A percentile compares a stretch with the other conserved stretches of the same genome.
phyloP scores from a whole-genome alignment of 2,329 filamentous ascomycete genomes.

The Botrytis tulipae region DNA sequence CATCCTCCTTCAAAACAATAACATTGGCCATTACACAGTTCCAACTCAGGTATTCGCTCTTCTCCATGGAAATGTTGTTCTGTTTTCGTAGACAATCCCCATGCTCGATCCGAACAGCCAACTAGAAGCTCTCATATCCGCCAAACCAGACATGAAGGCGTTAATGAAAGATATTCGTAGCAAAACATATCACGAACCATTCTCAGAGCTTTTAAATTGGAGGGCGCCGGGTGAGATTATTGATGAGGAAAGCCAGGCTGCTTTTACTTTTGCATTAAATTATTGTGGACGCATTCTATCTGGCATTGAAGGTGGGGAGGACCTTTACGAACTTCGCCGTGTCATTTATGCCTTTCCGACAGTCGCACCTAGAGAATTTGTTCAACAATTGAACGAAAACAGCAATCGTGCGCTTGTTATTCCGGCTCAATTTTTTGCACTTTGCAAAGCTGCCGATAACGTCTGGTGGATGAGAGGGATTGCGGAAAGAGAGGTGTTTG shows the following conservation, averaged over 20 bases:
- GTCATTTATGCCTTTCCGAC: background rate
- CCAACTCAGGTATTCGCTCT: background rate
- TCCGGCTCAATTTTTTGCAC: background rate
- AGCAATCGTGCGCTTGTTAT: background rate
- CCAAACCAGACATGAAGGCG: background rate
- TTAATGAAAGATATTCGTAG: background rate
- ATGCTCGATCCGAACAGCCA: background rate
- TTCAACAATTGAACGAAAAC: background rate
- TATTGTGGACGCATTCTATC: background rate
- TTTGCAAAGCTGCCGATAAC: background rate
- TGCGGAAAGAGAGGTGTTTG: background rate
- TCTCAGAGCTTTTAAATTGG: background rate
- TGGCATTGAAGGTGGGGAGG: background rate
- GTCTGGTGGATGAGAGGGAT: conserved; percentile 1
- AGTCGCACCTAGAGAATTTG: background rate
- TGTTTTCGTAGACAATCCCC: background rate
- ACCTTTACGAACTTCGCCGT: background rate
- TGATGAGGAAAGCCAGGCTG: background rate
- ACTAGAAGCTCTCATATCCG: background rate
- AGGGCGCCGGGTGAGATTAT: background rate
- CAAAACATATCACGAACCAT: background rate
- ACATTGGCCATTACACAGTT: background rate
- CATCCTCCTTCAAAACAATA: background rate
- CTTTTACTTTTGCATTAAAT: background rate
- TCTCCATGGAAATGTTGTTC: background rate